A percentile compares a stretch with the other conserved stretches of the same genome.
Evolutionary conservation across 768 basidiomycete genomes (phyloP).

Genomic region (Mrakia gelida): DNA sequence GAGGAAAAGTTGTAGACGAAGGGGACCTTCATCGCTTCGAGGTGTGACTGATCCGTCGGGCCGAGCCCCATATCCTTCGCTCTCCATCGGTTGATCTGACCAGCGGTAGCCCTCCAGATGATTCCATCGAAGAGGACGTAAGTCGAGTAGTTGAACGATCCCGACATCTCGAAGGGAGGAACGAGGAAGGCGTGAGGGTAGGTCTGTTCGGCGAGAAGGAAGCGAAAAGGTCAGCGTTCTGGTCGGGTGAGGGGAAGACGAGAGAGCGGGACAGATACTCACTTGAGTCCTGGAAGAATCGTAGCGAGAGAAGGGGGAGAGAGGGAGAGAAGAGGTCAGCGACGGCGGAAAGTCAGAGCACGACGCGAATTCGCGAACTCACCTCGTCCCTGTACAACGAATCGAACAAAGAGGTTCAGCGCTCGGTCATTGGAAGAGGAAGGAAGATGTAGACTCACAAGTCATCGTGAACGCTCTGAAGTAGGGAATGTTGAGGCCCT

Average conservation of each 20-base stretch:
- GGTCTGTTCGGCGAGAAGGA: constrained; percentile 55
- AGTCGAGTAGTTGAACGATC: constrained; percentile 51
- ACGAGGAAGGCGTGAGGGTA: constrained; percentile 64
- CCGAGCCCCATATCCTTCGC: constrained; percentile 52
- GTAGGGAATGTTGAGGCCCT: constrained; percentile 63
- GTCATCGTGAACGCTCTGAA: constrained; percentile 64
- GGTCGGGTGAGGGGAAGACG: not conserved
- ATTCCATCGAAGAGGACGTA: constrained; percentile 64
- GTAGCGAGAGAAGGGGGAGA: not conserved
- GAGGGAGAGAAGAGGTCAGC: not conserved
- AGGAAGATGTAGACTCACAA: constrained; percentile 37
- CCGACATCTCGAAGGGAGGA: constrained; percentile 57
- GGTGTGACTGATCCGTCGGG: constrained; percentile 45
- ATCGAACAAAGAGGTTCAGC: not conserved
- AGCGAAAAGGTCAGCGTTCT: constrained; percentile 55
- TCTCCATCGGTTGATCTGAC: constrained; percentile 65
- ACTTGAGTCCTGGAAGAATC: constrained; percentile 35
- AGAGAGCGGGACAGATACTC: too few species aligned
- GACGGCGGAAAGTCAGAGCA: not conserved
- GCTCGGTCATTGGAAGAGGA: not conserved
- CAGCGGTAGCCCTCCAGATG: constrained; percentile 62
- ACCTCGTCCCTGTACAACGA: not conserved
- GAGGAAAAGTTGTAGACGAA: constrained; percentile 58
- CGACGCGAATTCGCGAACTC: not conserved
- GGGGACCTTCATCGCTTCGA: constrained; percentile 6